Percentiles rank a stretch among this genome's conserved stretches.
phyloP scores from a whole-genome alignment of 331 rosid species.

The Cydonia oblonga region DNA sequence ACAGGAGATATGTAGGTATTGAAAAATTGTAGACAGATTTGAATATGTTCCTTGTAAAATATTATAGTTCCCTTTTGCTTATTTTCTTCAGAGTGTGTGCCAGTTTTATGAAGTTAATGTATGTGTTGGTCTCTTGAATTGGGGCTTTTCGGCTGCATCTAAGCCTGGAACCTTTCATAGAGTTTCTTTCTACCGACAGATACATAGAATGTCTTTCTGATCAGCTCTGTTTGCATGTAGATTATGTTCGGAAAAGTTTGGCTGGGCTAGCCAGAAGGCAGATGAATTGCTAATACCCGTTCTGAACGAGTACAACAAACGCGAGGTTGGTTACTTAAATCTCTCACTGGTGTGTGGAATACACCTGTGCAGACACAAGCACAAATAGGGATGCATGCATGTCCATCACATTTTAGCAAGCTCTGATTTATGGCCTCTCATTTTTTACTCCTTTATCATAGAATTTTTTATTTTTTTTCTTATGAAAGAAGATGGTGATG shows the following conservation, averaged over 20 bases:
- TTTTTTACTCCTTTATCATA: not conserved
- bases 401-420: not conserved
- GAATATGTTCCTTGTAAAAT: not conserved
- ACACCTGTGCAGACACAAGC: not conserved
- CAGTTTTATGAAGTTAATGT: not conserved
- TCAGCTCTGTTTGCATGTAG: constrained; percentile 27
- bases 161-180: not conserved
- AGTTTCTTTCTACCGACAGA: not conserved
- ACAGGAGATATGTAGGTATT: not conserved
- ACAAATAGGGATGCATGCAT: not conserved
- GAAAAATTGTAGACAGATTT: no score
- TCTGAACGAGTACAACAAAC: constrained; percentile 71
- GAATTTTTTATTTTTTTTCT: not conserved
- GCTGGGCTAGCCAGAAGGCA: constrained; percentile 76
- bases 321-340: constrained; percentile 42
- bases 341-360: not conserved
- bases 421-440: constrained; percentile 6
- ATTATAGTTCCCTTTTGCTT: not conserved
- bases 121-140: not conserved
- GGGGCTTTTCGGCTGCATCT: not conserved
- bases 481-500: constrained; percentile 15
- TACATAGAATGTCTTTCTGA: not conserved
- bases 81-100: not conserved
- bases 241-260: constrained; percentile 94
- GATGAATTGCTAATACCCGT: constrained; percentile 87